phyloP scores from a whole-genome alignment of 2,329 filamentous ascomycete species.

The Talaromyces verruculosus region DNA sequence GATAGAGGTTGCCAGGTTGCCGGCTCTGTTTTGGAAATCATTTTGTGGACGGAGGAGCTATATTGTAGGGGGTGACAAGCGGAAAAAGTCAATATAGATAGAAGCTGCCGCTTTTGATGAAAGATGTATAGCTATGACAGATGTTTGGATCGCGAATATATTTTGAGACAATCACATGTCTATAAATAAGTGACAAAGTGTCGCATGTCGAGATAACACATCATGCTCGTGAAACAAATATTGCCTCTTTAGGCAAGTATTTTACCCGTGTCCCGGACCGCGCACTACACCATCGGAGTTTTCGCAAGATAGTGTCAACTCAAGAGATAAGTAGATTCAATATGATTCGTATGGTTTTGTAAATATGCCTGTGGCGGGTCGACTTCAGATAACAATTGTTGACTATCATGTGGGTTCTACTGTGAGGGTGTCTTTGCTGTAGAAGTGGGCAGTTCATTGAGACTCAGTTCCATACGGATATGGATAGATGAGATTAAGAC shows the following conservation, averaged over 20 bases:
- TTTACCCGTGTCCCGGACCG: slow-evolving; percentile 15
- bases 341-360: not conserved
- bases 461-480: not conserved
- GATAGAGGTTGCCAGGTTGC: slow-evolving; percentile 47
- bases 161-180: not conserved
- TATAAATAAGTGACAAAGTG: slow-evolving; percentile 5
- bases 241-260: slow-evolving; percentile 9
- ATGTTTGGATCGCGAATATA: too few relatives aligned
- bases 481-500: not conserved
- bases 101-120: not conserved
- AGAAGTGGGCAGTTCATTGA: not conserved
- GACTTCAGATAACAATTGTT: not conserved
- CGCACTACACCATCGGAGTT: not conserved
- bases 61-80: not conserved
- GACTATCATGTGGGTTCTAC: not conserved
- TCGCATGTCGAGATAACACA: not conserved
- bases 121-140: not conserved
- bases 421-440: too few relatives aligned
- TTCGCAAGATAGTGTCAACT: not conserved
- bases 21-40: slow-evolving; percentile 20
- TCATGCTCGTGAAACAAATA: not conserved
- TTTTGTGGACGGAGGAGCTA: not conserved
- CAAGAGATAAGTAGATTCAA: slow-evolving; percentile 2
- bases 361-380: too few relatives aligned
- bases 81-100: not conserved